Base-by-base conservation (phyloP, 2,329 filamentous ascomycete species). In the Fusarium sp. region DNA sequence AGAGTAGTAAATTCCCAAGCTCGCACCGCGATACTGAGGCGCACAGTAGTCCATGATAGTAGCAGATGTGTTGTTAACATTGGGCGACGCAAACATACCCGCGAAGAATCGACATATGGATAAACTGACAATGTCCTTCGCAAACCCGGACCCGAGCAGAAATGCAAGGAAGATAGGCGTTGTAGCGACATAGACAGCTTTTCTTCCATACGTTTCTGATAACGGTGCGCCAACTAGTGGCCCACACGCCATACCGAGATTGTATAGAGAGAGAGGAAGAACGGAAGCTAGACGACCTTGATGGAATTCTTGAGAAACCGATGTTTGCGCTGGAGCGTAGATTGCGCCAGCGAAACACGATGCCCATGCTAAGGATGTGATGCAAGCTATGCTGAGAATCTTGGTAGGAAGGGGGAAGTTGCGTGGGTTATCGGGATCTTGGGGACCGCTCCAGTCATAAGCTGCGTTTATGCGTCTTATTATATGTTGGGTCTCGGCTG, bases 171-270 rank as follows among this genome's bases (percentile, higher is more conserved):
- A 67, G 2, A 67, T 68, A 1, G 65, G 65, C 0, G 65, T 67
- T 0, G 64, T 67, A 11, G 64, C 58, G 1, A 65, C 64, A 42
- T 65, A 67, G 0, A 67, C 65, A 2, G 64, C 52, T 20, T 65
- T 67, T 11, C 65, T 15, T 0, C 65, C 65, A 42, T 68, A 67
- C 0, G 65, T 67, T 3, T 67, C 65, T 1, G 64, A 68, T 1
- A 67, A 29, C 18, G 65, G 65, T 5, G 65, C 65, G 1, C 64
- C 64, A 0, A 67, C 54, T 0, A 67, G 54, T 1, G 65, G 65
- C 1, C 65, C 65, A 1, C 65, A 68, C 4, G 65, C 65, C 64
- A 67, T 68, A 7, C 65, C 65, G 18, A 68, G 64, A 6, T 68
- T 68, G 18, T 68, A 67, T 20, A 67, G 7, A 18, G 58, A 56